phyloP scores from a whole-genome alignment of 2,329 filamentous ascomycete genomes.

The Sclerotinia subarctica region DNA sequence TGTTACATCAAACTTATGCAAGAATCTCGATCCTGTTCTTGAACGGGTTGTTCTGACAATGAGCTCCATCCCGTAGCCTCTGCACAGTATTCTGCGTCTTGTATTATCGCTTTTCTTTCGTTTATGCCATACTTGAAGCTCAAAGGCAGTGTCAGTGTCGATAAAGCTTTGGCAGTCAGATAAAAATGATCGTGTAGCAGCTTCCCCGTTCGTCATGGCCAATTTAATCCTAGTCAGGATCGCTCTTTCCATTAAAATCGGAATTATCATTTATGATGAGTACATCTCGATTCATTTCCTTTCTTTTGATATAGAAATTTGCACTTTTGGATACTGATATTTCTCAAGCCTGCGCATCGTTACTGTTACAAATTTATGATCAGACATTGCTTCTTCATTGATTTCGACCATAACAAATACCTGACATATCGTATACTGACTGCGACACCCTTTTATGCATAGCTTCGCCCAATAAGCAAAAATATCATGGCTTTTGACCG shows the following conservation, averaged over 20 bases:
- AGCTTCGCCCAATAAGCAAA: not conserved
- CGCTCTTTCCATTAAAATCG: not conserved
- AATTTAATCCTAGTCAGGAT: not conserved
- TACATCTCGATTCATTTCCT: not conserved
- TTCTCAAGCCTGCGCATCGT: constrained; percentile 5
- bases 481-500: not conserved
- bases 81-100: too few relatives aligned
- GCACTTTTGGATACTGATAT: constrained; percentile 12
- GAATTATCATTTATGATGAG: not conserved
- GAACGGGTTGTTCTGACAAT: not conserved
- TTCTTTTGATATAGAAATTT: too few relatives aligned
- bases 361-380: not conserved
- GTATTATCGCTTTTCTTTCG: not conserved
- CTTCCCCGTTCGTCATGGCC: not conserved
- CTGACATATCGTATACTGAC: not conserved
- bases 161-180: not conserved
- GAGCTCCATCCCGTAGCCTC: not conserved
- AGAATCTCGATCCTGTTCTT: not conserved
- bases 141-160: not conserved
- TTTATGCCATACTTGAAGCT: too few relatives aligned
- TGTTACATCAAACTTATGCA: constrained; percentile 4
- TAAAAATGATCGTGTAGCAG: not conserved
- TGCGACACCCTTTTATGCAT: not conserved
- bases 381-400: constrained; percentile 12
- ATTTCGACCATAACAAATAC: not conserved